Conservation (phyloP, 129 eudicot genomes). For the Logfia minima region DNA sequence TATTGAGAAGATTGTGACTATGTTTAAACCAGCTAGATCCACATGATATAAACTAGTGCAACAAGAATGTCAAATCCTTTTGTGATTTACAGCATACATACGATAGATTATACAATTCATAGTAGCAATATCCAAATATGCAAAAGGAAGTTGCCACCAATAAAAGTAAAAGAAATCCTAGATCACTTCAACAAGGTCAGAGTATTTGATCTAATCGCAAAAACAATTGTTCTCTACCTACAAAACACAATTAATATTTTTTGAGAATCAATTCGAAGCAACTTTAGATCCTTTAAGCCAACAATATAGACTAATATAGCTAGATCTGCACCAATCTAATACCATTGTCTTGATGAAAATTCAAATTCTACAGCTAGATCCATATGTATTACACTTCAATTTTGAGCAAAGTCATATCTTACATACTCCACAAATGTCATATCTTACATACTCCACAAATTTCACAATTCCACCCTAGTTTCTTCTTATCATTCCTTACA, state of each 20-base stretch:
- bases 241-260: neutral
- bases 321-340: neutral
- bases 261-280: neutral
- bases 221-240: neutral
- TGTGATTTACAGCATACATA: neutral
- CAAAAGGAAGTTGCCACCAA: neutral
- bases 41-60: neutral
- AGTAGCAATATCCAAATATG: neutral
- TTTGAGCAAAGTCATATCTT: conserved; percentile 11
- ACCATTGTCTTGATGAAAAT: neutral
- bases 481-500: conserved; percentile 14
- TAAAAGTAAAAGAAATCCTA: neutral
- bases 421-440: neutral
- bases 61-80: neutral
- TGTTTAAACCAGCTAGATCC: neutral
- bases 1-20: neutral
- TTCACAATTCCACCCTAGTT: neutral
- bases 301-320: neutral
- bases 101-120: neutral
- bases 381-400: neutral
- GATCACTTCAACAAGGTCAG: neutral
- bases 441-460: conserved; percentile 4
- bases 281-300: conserved; percentile 4
- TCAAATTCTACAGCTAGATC: conserved; percentile 16
- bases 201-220: neutral